Conservation (phyloP, 2,329 filamentous ascomycete species). For the Fusarium longipes region DNA sequence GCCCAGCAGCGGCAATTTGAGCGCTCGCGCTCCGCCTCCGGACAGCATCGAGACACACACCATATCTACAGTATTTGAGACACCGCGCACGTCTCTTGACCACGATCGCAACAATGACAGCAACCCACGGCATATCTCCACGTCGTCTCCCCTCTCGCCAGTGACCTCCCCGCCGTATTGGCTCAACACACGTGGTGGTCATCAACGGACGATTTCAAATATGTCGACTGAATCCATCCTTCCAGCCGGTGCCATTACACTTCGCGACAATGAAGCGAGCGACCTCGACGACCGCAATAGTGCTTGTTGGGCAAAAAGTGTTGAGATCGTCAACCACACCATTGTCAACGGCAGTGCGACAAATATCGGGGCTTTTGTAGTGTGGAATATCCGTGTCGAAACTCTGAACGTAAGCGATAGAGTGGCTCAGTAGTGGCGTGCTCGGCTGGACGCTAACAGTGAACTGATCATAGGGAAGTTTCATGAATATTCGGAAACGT, state of each 20-base stretch:
- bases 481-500: conserved; percentile 73
- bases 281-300: conserved; percentile 63
- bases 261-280: conserved; percentile 71
- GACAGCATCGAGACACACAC: conserved; percentile 36
- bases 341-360: conserved; percentile 67
- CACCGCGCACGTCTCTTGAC: conserved; percentile 45
- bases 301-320: conserved; percentile 74
- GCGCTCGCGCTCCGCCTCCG: conserved; percentile 29
- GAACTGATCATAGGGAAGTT: conserved; percentile 61
- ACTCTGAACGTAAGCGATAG: conserved; percentile 75
- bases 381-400: conserved; percentile 91
- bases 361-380: conserved; percentile 87
- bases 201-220: conserved; percentile 56
- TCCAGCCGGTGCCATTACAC: conserved; percentile 66
- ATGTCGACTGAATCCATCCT: conserved; percentile 62
- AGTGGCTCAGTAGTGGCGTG: conserved; percentile 9
- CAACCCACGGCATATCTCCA: conserved; percentile 32
- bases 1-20: conserved; percentile 38
- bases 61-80: conserved; percentile 39
- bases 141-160: conserved; percentile 44
- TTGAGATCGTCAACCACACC: conserved; percentile 68
- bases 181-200: conserved; percentile 49
- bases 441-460: background rate
- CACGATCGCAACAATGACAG: conserved; percentile 23
- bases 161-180: conserved; percentile 60